A percentile compares a stretch with the other conserved stretches of the same genome.
Conservation (phyloP, 495 filamentous ascomycete species). For the Usnea hakonensis region DNA sequence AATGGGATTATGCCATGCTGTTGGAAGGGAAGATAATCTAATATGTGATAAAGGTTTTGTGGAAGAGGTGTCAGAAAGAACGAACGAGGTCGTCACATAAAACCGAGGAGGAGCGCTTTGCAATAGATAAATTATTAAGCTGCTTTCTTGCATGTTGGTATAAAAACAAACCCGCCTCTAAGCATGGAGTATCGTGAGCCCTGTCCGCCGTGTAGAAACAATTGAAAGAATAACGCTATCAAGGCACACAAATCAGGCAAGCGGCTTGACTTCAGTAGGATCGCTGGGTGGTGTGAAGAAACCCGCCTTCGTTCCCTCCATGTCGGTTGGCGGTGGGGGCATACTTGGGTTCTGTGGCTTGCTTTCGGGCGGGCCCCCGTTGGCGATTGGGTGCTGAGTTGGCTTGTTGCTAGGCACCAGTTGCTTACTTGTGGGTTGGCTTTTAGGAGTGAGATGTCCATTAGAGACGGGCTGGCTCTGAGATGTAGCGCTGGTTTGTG, state of each 20-base stretch:
- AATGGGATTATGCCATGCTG: too few species aligned
- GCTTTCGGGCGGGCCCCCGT: conserved; percentile 13
- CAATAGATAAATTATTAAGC: too few species aligned
- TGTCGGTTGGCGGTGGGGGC: conserved; percentile 10
- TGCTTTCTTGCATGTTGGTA: background rate
- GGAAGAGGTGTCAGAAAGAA: too few species aligned
- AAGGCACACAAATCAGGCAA: background rate
- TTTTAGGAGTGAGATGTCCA: background rate
- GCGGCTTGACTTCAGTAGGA: conserved; percentile 13
- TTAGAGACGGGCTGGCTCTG: background rate
- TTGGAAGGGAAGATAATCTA: too few species aligned
- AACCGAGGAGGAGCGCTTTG: too few species aligned
- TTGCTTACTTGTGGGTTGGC: background rate
- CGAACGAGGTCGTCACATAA: too few species aligned
- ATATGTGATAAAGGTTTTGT: too few species aligned
- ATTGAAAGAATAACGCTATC: background rate
- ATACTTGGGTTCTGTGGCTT: conserved; percentile 10
- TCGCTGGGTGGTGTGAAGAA: conserved; percentile 20
- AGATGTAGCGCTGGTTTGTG: background rate
- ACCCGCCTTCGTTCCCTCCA: conserved; percentile 15
- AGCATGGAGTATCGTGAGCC: background rate
- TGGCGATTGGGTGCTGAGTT: conserved; percentile 1
- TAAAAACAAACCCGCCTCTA: background rate
- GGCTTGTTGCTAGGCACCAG: background rate
- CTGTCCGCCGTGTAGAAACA: background rate